Percentiles rank a stretch among this genome's conserved stretches.
Conservation (phyloP, 106 monocot species). For the Dendrobium chrysotoxum region DNA sequence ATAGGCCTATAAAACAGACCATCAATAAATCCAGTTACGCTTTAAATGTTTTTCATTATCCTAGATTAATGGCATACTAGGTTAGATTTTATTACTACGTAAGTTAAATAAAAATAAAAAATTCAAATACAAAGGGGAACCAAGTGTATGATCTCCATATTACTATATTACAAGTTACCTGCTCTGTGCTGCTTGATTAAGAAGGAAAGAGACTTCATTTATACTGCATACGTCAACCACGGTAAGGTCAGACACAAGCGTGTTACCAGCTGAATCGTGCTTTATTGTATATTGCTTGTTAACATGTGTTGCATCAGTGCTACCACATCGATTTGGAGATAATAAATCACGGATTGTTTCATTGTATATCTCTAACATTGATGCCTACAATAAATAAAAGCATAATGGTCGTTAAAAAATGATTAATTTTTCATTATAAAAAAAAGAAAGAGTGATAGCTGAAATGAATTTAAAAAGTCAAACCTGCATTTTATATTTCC, state of each 20-base stretch:
- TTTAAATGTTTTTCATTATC: too few relatives aligned
- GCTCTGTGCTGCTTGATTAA: conserved; percentile 73
- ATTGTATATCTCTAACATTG: conserved; percentile 94
- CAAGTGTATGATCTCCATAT: not conserved
- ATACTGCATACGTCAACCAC: conserved; percentile 79
- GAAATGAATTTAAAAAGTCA: not conserved
- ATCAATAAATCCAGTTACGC: too few relatives aligned
- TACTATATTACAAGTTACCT: conserved; percentile 31
- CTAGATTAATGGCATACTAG: too few relatives aligned
- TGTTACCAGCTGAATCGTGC: conserved; percentile 75
- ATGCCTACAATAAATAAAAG: conserved; percentile 39
- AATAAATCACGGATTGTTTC: conserved; percentile 86
- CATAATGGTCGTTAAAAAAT: not conserved
- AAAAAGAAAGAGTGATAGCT: not conserved
- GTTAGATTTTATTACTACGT: too few relatives aligned
- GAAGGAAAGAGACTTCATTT: conserved; percentile 59
- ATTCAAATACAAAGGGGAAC: not conserved
- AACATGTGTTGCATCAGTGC: conserved; percentile 24
- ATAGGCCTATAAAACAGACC: too few relatives aligned
- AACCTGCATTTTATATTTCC: conserved; percentile 94
- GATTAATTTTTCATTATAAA: not conserved
- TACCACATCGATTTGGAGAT: conserved; percentile 16
- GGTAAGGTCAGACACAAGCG: conserved; percentile 71
- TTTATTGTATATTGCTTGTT: conserved; percentile 70
- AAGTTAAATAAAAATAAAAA: not conserved